Evolutionary conservation across 345 rosid genomes (phyloP).

Genomic region (Lenwebbia sp.): DNA sequence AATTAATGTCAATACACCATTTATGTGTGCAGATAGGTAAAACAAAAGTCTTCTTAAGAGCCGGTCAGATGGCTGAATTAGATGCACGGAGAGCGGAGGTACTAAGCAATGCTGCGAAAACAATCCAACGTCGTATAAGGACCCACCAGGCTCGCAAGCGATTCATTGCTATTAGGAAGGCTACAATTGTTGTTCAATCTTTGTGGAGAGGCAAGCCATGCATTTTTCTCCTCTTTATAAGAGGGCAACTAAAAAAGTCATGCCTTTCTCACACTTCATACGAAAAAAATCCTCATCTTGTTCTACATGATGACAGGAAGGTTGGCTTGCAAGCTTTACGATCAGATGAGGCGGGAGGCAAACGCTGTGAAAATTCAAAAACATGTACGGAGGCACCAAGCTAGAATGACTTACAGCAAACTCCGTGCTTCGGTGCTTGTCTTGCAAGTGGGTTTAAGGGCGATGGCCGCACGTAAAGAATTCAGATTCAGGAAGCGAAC

Average conservation of each 20-base stretch:
- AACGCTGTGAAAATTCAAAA: slow-evolving; percentile 13
- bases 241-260: background rate
- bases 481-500: slow-evolving; percentile 7
- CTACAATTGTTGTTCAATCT: slow-evolving; percentile 28
- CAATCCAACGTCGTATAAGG: slow-evolving; percentile 59
- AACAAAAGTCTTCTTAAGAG: slow-evolving; percentile 91
- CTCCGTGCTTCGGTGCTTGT: slow-evolving; percentile 5
- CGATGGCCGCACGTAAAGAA: slow-evolving; percentile 12
- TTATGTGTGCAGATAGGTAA: slow-evolving; percentile 63
- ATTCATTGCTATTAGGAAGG: slow-evolving; percentile 56
- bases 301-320: slow-evolving; percentile 5
- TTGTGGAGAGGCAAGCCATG: slow-evolving; percentile 7
- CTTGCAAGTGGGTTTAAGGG: slow-evolving; percentile 11
- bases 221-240: background rate
- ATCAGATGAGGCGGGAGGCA: slow-evolving; percentile 7
- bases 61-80: slow-evolving; percentile 99
- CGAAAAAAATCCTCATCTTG: background rate
- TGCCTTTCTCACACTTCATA: background rate
- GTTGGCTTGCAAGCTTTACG: slow-evolving; percentile 7
- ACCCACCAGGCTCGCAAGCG: slow-evolving; percentile 66
- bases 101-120: slow-evolving; percentile 74
- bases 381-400: slow-evolving; percentile 3
- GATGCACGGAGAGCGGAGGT: slow-evolving; percentile 82
- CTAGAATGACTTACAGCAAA: slow-evolving; percentile 2
- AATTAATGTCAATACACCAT: slow-evolving; percentile 1